A percentile compares a stretch with the other conserved stretches of the same genome.
Conservation (phyloP, 345 rosid species). For the Hevea brasiliensis region DNA sequence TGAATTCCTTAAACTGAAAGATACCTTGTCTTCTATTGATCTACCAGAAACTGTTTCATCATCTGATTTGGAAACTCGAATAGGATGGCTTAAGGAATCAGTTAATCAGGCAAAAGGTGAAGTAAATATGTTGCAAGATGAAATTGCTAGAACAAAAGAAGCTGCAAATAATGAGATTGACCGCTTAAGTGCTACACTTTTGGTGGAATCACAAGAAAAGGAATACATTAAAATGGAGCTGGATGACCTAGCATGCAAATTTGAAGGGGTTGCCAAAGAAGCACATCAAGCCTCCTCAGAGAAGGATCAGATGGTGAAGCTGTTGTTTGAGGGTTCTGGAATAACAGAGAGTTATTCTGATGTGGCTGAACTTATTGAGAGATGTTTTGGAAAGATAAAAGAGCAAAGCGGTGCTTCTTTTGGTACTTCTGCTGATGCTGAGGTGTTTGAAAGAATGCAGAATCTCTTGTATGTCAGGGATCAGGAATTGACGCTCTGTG, state of each 20-base stretch:
- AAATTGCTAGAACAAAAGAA: conserved; percentile 45
- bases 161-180: conserved; percentile 51
- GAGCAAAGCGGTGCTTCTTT: conserved; percentile 38
- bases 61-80: conserved; percentile 56
- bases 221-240: conserved; percentile 48
- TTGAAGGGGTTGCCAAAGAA: conserved; percentile 46
- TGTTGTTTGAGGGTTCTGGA: conserved; percentile 64
- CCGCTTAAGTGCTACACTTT: conserved; percentile 52
- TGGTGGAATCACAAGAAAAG: conserved; percentile 66
- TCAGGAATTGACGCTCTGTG: conserved; percentile 58
- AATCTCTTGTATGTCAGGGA: conserved; percentile 61
- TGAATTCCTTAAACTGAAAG: conserved; percentile 62
- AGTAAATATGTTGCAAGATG: conserved; percentile 46
- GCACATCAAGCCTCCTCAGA: conserved; percentile 44
- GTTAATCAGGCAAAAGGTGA: conserved; percentile 51
- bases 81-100: conserved; percentile 71
- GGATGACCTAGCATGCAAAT: conserved; percentile 37
- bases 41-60: conserved; percentile 54
- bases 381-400: conserved; percentile 58
- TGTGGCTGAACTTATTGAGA: conserved; percentile 41
- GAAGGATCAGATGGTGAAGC: conserved; percentile 54
- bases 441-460: conserved; percentile 56
- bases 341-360: conserved; percentile 38
- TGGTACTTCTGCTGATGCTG: conserved; percentile 40
- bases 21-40: conserved; percentile 51